Base-by-base conservation (phyloP, 2,329 filamentous ascomycete genomes). In the Amphichorda felina region DNA sequence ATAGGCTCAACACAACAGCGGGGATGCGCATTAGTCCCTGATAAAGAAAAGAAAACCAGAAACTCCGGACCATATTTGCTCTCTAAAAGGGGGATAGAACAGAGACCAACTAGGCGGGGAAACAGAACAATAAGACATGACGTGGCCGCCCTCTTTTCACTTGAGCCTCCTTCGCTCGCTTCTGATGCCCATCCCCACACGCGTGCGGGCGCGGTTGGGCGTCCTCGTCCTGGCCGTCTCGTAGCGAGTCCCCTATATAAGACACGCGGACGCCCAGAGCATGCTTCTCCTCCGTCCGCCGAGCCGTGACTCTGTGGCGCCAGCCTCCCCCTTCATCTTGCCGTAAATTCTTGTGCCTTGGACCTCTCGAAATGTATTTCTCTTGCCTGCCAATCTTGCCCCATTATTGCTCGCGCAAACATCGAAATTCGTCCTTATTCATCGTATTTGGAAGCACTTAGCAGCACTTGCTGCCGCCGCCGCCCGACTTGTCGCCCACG, bases 381-480 rank as follows among this genome's bases (percentile, higher is more conserved):
- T 18, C 17, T n/a, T 24, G 21, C 21, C 21, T 24, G 6, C 21
- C 21, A 24, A 6, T 10, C 10, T 6, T 6, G 6, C 10, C 21
- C 17, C 17, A 22, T 33, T 14, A 19, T 33, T 21, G 31, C 17
- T 24, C 18, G 31, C 17, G 17, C 21, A 21, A n/a, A n/a, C 31
- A 33, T 19, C 31, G 9, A 18, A 33, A 27, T 24, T 18, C 19
- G 10, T 31, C 26, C 15, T 18, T 31, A 4, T 30, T 15, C 17
- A 14, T 13, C 29, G 16, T n/a, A n/a, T n/a, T n/a, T 17, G n/a
- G 19, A 14, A 25, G 16, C 15, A 25, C 54, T 64, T 77, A 93
- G 57, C 85, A 93, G 68, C 86, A 94, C 63, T 86, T 86, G 37
- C 71, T 69, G 39, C 68, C 43, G 36, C 64, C 61, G 40, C 67